Evolutionary conservation across 768 basidiomycete species (phyloP).

Genomic region (Cyclocybe aegerita): DNA sequence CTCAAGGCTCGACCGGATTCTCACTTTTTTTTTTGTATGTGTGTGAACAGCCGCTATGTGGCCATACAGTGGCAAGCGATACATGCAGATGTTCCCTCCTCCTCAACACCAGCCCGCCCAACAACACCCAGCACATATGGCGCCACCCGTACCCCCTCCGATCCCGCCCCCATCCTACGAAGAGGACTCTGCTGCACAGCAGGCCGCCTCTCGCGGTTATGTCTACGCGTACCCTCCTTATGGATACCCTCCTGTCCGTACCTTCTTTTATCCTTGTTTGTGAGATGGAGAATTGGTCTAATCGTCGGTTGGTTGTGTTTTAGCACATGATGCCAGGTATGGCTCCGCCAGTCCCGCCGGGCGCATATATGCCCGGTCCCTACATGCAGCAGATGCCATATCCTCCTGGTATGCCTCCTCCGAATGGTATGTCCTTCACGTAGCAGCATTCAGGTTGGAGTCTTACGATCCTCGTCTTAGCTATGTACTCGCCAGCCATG

Average conservation of each 20-base stretch:
- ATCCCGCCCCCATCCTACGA: slow-evolving; percentile 78
- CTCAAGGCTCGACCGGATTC: background rate
- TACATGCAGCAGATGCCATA: slow-evolving; percentile 89
- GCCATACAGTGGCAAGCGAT: slow-evolving; percentile 91
- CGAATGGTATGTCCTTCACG: slow-evolving; percentile 54
- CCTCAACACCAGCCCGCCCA: slow-evolving; percentile 61
- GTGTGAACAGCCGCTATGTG: slow-evolving; percentile 60
- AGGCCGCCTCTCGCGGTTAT: slow-evolving; percentile 56
- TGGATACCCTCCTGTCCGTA: slow-evolving; percentile 66
- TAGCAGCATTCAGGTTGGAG: background rate
- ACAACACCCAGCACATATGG: slow-evolving; percentile 58
- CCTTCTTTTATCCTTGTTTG: background rate
- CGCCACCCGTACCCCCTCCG: slow-evolving; percentile 64
- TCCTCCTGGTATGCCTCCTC: slow-evolving; percentile 76
- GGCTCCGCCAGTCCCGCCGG: slow-evolving; percentile 75
- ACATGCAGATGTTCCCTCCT: slow-evolving; percentile 73
- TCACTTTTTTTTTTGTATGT: slow-evolving; percentile 2
- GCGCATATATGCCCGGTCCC: slow-evolving; percentile 74
- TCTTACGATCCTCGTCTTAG: slow-evolving; percentile 28
- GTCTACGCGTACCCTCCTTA: slow-evolving; percentile 79
- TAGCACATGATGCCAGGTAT: slow-evolving; percentile 87
- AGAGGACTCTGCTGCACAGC: slow-evolving; percentile 67
- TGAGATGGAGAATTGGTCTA: background rate
- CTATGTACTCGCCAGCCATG: slow-evolving; percentile 86
- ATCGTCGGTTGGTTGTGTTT: slow-evolving; percentile 4